Base-by-base conservation (phyloP, 2,329 filamentous ascomycete genomes). In the Alternaria brassicicola region DNA sequence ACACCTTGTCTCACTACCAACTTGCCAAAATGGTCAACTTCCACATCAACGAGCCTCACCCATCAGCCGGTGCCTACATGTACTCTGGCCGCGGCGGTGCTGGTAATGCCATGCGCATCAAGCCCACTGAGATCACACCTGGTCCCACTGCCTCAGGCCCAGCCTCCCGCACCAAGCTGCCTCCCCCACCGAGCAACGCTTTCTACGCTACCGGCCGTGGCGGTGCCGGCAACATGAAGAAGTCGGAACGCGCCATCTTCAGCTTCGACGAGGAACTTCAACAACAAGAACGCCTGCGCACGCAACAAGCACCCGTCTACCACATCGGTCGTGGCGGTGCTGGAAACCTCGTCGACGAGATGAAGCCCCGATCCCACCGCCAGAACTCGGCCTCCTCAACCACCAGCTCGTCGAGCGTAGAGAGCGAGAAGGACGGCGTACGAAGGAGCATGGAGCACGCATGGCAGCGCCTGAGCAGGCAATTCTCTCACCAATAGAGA, bases 201-300 rank as follows among this genome's bases (percentile, higher is more conserved):
- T 82, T 83, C 78, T 89, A 89, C 82, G 85, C 87, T 79, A 84
- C 84, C 10, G 88, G 88, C 67, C 86, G 88, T 57, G 88, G 88
- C 66, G 88, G 88, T 57, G 87, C 87, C 2, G 88, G 88, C 70
- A 90, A 90, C 79, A 82, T 86, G 62, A 81, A 81, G 52, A 74
- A 78, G 60, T 43, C 45, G 10, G 83, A 88, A 66, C 81, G 85
- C 38, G 82, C 84, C 69, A 87, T 88, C 73, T 88, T 88, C 81
- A 84, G 83, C 75, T 91, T 91, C 77, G 87, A 89, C 74, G 86
- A 89, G 78, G 86, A 89, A 69, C 81, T 89, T 50, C 82, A 85
- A 65, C 82, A 82, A 57, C 83, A 86, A 59, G 78, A 85, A 62
- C 80, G 82, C 55, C 79, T 85, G 53, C 82, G 83, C 70, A 79